Base-by-base conservation (phyloP, 257 asterid species). In the Solanum pennellii region DNA sequence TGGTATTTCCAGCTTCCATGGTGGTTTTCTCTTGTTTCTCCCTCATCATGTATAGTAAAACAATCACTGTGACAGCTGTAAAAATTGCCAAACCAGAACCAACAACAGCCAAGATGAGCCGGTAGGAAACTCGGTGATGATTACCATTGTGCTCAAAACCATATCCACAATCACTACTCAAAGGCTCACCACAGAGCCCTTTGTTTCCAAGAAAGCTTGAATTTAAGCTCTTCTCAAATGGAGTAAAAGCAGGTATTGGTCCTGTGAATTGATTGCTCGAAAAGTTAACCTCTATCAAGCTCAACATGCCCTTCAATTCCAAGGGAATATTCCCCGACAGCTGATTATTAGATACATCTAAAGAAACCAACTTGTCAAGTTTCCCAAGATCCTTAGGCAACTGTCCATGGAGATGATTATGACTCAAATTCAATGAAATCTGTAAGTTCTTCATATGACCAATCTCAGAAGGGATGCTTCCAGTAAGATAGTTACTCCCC, bases 11-110 rank as follows among this genome's bases (percentile, higher is more conserved):
- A 4, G 89, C 87, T 1, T 92, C 94, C 86, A 92, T 92, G 62
- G 91, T 93, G 18, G 93, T 96, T 66, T 93, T 92, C 82, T 97
- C 99, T 89, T 95, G 98, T 91, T 91, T 93, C 92, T 97, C 99
- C 89, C 99, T 90, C 96, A 96, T 92, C 99, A 97, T 93, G 77
- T 93, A 96, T 73, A 97, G 92, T 92, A 93, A 86, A 72, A 97
- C 98, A 71, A 96, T 94, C 44, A 94, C 91, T 1, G 95, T 92
- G 44, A 97, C 99, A 2, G 96, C 93, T 5, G 90, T 88, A 69
- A 97, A 97, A 82, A 96, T 96, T 25, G 98, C 97, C 93, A 97
- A 92, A 62, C 99, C 98, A 6, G 98, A 93, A 86, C 99, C 98
- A 47, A 95, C 92, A 23, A 97, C 98, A 31, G 95, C 93, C 89